Evolutionary conservation across 2,329 filamentous ascomycete species (phyloP), one percentile per base, ranked within the genome.

Genomic region (Verticillium longisporum): DNA sequence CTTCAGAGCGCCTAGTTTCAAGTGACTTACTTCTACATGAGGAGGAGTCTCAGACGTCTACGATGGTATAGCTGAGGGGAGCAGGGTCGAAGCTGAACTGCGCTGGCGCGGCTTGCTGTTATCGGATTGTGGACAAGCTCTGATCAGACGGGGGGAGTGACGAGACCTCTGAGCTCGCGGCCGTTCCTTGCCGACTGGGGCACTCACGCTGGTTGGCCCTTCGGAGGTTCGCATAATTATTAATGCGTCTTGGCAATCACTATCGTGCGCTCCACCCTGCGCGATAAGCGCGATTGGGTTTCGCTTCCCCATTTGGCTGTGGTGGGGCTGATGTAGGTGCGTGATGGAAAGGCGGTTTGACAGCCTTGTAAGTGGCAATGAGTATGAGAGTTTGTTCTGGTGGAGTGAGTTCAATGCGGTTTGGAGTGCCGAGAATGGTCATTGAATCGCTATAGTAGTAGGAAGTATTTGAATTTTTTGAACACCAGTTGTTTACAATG

Each of bases 91-190:
- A 18, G 11, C 11, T 26, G 18, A 7, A 50, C 18, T 21, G 41
- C 41, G 41, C 41, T 50, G 18, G 41, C 41, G 41, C 41, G 41
- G 41, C 41, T 50, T 18, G 11, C n/a, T 50, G 41, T 18, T 50
- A 21, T 50, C 41, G 41, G 57, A 59, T 33, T 33, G 57, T 57
- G 32, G 57, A 45, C 57, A 55, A 59, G 57, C 57, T 59, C 38
- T 50, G 57, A 50, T 50, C 41, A 32, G 38, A 53, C 13, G 38
- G 38, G 57, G 57, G 50, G 50, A 53, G 41, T 59, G 57, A 59
- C 45, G 57, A 59, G 57, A 37, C 57, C 18, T 32, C 31, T 38
- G 41, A 34, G 32, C 45, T 45, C 31, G 45, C 57, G 21, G 32
- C 45, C 57, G 50, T 55, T 55, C 26, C 32, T 55, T 32, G 38